Evolutionary conservation across 371 early-diverging fungal genomes (phyloP).

Genomic region (Fennellomyces sp.): DNA sequence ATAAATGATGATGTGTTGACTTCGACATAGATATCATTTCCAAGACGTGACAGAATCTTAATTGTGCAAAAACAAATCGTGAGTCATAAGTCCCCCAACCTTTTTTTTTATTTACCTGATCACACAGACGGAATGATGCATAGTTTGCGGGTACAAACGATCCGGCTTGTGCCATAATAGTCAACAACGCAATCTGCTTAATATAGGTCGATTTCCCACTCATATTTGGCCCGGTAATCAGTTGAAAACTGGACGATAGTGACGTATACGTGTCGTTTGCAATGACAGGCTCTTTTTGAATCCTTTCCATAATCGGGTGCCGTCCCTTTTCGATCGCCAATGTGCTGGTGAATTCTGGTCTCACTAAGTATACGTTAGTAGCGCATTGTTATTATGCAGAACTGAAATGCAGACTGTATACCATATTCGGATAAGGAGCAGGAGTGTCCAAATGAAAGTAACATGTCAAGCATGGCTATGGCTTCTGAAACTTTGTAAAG

Average conservation of each 20-base stretch:
- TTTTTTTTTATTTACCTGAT: conserved; percentile 45
- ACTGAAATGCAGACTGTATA: conserved; percentile 15
- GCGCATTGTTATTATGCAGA: background rate
- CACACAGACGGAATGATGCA: conserved; percentile 78
- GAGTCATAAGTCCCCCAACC: background rate
- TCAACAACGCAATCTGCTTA: conserved; percentile 85
- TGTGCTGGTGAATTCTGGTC: conserved; percentile 83
- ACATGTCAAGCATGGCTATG: conserved; percentile 82
- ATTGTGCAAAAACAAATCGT: background rate
- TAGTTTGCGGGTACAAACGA: conserved; percentile 92
- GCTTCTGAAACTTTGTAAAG: conserved; percentile 84
- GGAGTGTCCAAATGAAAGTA: conserved; percentile 72
- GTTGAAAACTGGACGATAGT: conserved; percentile 70
- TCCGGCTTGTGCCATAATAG: conserved; percentile 96
- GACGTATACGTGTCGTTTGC: conserved; percentile 83
- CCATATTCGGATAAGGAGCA: conserved; percentile 59
- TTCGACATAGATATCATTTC: conserved; percentile 72
- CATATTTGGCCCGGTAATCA: conserved; percentile 99
- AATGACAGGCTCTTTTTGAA: conserved; percentile 54
- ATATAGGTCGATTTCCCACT: conserved; percentile 96
- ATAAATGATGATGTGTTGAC: conserved; percentile 84
- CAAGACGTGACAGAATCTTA: conserved; percentile 70
- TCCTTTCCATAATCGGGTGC: conserved; percentile 80
- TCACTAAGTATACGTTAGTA: conserved; percentile 32
- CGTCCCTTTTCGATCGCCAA: conserved; percentile 80